Percentiles rank a stretch among this genome's conserved stretches.
Evolutionary conservation across 2,329 filamentous ascomycete species (phyloP).

Genomic region (Aspergillus sp.): DNA sequence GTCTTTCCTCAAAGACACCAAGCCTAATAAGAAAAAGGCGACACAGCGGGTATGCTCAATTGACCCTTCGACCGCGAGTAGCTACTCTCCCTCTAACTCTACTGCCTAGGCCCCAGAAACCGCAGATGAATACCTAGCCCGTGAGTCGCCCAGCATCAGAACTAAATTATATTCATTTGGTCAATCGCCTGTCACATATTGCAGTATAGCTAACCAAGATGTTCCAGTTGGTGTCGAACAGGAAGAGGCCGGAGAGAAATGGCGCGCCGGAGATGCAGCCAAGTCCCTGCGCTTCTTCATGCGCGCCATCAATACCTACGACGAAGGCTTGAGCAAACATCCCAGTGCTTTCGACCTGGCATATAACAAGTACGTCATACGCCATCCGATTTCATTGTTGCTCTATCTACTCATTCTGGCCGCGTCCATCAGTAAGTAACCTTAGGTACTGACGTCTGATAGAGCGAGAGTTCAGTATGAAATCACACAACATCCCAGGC

Average conservation of each 20-base stretch:
- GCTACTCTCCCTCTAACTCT: neutral
- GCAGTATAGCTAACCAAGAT: neutral
- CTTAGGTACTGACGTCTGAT: slow-evolving; percentile 14
- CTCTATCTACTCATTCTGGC: neutral
- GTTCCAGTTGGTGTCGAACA: slow-evolving; percentile 63
- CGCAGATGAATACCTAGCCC: slow-evolving; percentile 68
- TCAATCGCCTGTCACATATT: neutral
- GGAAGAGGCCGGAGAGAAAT: slow-evolving; percentile 74
- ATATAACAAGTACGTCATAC: slow-evolving; percentile 67
- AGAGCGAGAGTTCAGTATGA: slow-evolving; percentile 71
- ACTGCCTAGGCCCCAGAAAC: slow-evolving; percentile 56
- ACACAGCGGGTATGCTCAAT: slow-evolving; percentile 39
- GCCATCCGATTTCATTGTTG: neutral
- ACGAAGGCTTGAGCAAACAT: slow-evolving; percentile 62
- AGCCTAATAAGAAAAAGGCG: slow-evolving; percentile 44
- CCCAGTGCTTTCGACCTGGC: slow-evolving; percentile 69
- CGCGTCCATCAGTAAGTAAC: neutral
- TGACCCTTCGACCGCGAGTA: neutral
- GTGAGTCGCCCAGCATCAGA: slow-evolving; percentile 34
- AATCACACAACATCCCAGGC: slow-evolving; percentile 65
- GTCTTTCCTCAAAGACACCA: slow-evolving; percentile 44
- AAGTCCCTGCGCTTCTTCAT: slow-evolving; percentile 63
- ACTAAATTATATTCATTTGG: neutral
- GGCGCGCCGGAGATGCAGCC: slow-evolving; percentile 68
- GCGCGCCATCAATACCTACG: slow-evolving; percentile 67